Base-by-base conservation (phyloP, 1,139 yeast species). In the Candida sp. region DNA sequence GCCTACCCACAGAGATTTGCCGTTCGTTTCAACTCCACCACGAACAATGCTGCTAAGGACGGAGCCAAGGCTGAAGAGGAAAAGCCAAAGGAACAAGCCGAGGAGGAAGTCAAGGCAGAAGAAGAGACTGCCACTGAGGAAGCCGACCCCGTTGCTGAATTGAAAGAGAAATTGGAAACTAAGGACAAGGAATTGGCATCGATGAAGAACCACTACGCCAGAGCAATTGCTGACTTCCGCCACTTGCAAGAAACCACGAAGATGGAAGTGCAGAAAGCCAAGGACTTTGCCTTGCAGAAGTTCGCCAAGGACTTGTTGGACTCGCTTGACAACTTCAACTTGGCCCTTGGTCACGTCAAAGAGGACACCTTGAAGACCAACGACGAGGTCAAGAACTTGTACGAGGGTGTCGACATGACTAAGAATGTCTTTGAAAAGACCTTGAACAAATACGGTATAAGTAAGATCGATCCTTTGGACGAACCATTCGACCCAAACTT, bases 401-500 rank as follows among this genome's bases (percentile, higher is more conserved):
- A 86, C 66, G 96, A 91, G 42, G 98, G 98, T 66, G 94, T 93
- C 54, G 83, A 85, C 63, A 89, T 93, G 97, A 93, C 97, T 51
- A 88, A 90, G 74, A 84, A 83, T 58, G 85, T 93, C 38, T 89
- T 93, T 63, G 96, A 89, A 69, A 90, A 88, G 78, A 93, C 98
- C 32, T 80, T 93, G 62, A 75, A 71, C 52, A 86, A 78, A 65
- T 94, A 92, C 69, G 98, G 98, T 34, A 78, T 93, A 54, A 81
- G 76, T 58, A 90, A 90, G 73, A 80, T 91, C 54, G 86, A 90
- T 64, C 97, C 98, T 41, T 58, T 90, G 49, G 97, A 94, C 56
- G 90, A 92, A 70, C 80, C 74, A 58, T 93, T 93, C 63, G 96
- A 93, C 68, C 98, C 98, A 55, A 91, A 93, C 70, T 78, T 79